phyloP scores from a whole-genome alignment of 2,329 filamentous ascomycete genomes.

The Ophiocordyceps camponoti-leonardi region DNA sequence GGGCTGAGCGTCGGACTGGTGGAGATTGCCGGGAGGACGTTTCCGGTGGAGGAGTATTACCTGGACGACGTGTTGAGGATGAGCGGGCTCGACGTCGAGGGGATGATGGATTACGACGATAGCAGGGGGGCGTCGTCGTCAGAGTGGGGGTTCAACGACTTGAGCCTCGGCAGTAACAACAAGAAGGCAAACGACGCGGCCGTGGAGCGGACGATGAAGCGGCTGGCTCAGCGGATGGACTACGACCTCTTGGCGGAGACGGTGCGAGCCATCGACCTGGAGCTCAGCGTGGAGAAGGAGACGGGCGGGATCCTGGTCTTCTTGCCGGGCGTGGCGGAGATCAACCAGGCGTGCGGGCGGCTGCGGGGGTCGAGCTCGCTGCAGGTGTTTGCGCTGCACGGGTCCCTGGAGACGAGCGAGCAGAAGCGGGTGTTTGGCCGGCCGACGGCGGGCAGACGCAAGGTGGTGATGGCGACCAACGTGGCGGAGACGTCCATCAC shows the following conservation, averaged over 20 bases:
- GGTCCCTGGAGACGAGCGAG: conserved; percentile 74
- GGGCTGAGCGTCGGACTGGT: conserved; percentile 57
- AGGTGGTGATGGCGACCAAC: conserved; percentile 89
- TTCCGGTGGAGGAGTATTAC: conserved; percentile 78
- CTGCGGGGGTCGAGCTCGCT: conserved; percentile 45
- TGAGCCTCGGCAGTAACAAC: too few species aligned
- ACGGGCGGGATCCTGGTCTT: conserved; percentile 85
- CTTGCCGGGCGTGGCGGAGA: conserved; percentile 80
- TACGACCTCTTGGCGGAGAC: conserved; percentile 73
- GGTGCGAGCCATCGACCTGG: conserved; percentile 63
- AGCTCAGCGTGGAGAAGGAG: conserved; percentile 48
- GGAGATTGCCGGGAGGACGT: conserved; percentile 77
- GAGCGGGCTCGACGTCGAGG: conserved; percentile 43
- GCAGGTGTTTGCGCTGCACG: conserved; percentile 76
- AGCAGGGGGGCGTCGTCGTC: neutral
- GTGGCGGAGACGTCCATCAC: conserved; percentile 98
- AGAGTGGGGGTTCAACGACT: neutral
- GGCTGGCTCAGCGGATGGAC: conserved; percentile 70
- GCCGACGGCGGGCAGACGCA: conserved; percentile 64
- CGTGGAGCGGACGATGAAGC: conserved; percentile 41
- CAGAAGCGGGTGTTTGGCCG: conserved; percentile 73
- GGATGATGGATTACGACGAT: too few species aligned
- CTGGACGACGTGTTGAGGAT: conserved; percentile 73
- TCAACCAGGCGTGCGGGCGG: conserved; percentile 59
- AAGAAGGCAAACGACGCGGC: conserved; percentile 26